Percentiles rank a stretch among this genome's conserved stretches.
phyloP scores from a whole-genome alignment of 2,329 filamentous ascomycete genomes.

The Zelopaecilomyces penicillatus region DNA sequence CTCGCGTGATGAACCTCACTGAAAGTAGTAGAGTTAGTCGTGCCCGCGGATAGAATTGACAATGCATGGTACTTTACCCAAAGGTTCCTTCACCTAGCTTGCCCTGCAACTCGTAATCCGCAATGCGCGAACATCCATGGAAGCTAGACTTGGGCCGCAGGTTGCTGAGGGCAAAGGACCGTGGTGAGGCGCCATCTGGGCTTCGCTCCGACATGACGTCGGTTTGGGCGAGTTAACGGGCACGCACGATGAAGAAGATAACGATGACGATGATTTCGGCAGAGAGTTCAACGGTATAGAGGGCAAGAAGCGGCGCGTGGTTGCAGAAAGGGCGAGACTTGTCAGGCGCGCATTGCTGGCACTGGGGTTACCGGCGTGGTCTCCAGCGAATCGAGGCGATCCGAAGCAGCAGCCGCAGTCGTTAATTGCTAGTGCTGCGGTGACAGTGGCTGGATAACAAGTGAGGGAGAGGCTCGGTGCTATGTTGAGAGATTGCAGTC shows the following conservation, averaged over 20 bases:
- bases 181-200: slow-evolving; percentile 40
- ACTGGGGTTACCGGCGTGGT: not conserved
- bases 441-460: too few species aligned
- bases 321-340: slow-evolving; percentile 3
- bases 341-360: slow-evolving; percentile 9
- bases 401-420: too few species aligned
- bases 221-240: not conserved
- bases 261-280: not conserved
- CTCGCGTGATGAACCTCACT: slow-evolving; percentile 87
- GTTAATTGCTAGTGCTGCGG: not conserved
- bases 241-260: not conserved
- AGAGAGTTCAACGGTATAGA: too few species aligned
- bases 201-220: slow-evolving; percentile 16
- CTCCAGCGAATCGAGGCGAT: not conserved
- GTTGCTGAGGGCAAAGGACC: slow-evolving; percentile 48
- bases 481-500: too few species aligned
- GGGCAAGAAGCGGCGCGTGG: slow-evolving; percentile 4
- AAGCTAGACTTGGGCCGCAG: slow-evolving; percentile 55
- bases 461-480: not conserved
- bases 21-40: slow-evolving; percentile 9
- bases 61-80: slow-evolving; percentile 48
- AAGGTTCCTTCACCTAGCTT: slow-evolving; percentile 95
- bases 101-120: slow-evolving; percentile 68
- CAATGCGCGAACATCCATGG: slow-evolving; percentile 74
- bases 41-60: not conserved